Evolutionary conservation across 768 basidiomycete genomes (phyloP), one percentile per base, ranked within the genome.

Genomic region (Boletus sensibilis): DNA sequence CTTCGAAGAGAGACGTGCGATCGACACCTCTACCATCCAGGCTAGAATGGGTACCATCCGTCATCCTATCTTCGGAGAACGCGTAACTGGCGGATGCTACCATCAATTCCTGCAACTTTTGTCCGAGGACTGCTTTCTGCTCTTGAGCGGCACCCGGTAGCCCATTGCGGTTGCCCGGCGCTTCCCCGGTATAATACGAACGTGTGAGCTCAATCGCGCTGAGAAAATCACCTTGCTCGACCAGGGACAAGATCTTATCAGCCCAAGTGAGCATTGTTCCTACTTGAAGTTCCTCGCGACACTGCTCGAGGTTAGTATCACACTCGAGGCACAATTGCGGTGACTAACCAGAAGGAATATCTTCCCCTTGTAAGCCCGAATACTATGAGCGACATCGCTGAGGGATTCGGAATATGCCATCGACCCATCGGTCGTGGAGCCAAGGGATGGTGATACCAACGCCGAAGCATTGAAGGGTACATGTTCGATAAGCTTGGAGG

Each of bases 1-100:
- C 87, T 74, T 98, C 91, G 66, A 98, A 99, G 18, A 98, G 76
- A 21, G 83, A 78, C 0, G 94, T 97, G 45, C 92, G 82, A 71
- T 98, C 96, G 11, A 98, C 94, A 23, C 96, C 96, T 38, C 92
- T 85, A 21, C 89, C 88, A 68, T 94, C 90, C 8, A 84, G 80
- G 14, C 85, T 88, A 50, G 75, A 68, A 72, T 98, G 94, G 2
- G 94, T 96, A 39, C 80, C 82, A 69, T 98, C 97, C 23, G 80
- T 86, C 84, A 98, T 87, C 25, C 97, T 87, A 14, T 98, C 94
- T 65, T 97, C 92, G 2, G 96, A 95, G 71, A 99, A 99, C 1
- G 90, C 86, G 71, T 95, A 98, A 20, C 79, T 83, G 40, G 89
- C 78, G 2, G 97, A 97, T 3, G 97, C 94, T 12, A 77, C 74